Base-by-base conservation (phyloP, 108 stramenopile species). In the Cyclotella atomus region DNA sequence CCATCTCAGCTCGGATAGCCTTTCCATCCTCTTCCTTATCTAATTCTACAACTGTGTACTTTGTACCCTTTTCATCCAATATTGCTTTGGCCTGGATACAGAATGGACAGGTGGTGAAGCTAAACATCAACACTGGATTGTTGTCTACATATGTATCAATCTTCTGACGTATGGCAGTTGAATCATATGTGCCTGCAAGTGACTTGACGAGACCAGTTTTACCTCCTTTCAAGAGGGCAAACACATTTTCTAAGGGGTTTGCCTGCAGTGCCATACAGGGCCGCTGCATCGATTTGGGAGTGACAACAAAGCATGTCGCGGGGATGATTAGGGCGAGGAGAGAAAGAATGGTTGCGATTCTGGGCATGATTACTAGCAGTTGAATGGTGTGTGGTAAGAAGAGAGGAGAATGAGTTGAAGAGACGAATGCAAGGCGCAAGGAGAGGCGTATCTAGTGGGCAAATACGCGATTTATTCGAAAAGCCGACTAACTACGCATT, bases 1-100 rank as follows among this genome's bases (percentile, higher is more conserved):
- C 88, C 84, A 97, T 81, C 76, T 95, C 97, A n/a, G 91, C 95
- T 3, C 97, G 89, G 46, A 96, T 85, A 0, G 94, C 94, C 59
- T 82, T 83, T 12, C 91, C 89, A 24, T 87, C 87, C 3, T 77
- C 64, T 32, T 82, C 83, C 54, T 78, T 74, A 64, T 95, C 91
- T 30, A 97, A 68, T 70, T 95, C 95, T 23, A 91, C 61, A 3
- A 85, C 89, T 35, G 68, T 85, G 61, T 92, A 94, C 36, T 88
- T 82, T 25, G 88, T 87, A n/a, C 73, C 80, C 65, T 80, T 82
- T 23, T 53, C 81, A 78, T 94, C 89, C 32, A 97, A 66, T 30
- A 91, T 73, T 15, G 45, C 62, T 71, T 97, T 97, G 33, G 95
- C 97, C 80, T 94, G 89, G 82, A 92, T 81, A 70, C 96, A 97